Evolutionary conservation across 106 monocot species (phyloP).

Genomic region (Posidonia australis): DNA sequence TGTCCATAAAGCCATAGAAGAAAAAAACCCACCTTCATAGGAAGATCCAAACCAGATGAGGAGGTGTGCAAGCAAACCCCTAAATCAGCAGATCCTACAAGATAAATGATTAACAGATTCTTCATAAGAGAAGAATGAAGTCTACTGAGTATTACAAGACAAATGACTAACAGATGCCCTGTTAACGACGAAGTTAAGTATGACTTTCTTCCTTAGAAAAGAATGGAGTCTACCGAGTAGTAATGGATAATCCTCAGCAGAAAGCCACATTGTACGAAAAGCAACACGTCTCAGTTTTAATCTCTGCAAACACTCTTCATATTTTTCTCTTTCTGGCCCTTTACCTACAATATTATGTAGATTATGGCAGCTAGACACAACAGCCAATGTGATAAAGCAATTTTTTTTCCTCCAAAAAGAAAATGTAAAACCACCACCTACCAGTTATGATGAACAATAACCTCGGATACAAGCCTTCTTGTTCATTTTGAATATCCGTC

Average conservation of each 20-base stretch:
- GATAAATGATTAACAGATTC: not conserved
- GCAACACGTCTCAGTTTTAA: conserved; percentile 81
- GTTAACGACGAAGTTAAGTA: not conserved
- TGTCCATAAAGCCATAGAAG: not conserved
- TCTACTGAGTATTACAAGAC: no score
- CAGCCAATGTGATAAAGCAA: not conserved
- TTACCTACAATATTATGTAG: conserved; percentile 43
- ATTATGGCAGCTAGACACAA: not conserved
- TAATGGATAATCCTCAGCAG: conserved; percentile 82
- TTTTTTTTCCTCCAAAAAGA: not conserved
- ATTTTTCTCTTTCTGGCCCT: conserved; percentile 86
- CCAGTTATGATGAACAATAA: conserved; percentile 83
- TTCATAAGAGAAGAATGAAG: no score
- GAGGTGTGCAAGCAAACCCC: conserved; percentile 89
- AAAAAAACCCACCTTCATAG: conserved; percentile 75
- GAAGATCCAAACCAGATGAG: conserved; percentile 92
- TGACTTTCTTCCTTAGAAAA: not conserved
- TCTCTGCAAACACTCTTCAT: conserved; percentile 67
- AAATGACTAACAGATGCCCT: not conserved
- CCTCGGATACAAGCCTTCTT: conserved; percentile 55
- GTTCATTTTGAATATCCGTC: conserved; percentile 48
- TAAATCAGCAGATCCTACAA: conserved; percentile 88
- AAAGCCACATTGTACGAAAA: conserved; percentile 90
- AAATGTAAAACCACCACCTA: conserved; percentile 11
- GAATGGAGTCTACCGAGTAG: conserved; percentile 48